Evolutionary conservation across 495 filamentous ascomycete genomes (phyloP).

Genomic region (Echria macrotheca): DNA sequence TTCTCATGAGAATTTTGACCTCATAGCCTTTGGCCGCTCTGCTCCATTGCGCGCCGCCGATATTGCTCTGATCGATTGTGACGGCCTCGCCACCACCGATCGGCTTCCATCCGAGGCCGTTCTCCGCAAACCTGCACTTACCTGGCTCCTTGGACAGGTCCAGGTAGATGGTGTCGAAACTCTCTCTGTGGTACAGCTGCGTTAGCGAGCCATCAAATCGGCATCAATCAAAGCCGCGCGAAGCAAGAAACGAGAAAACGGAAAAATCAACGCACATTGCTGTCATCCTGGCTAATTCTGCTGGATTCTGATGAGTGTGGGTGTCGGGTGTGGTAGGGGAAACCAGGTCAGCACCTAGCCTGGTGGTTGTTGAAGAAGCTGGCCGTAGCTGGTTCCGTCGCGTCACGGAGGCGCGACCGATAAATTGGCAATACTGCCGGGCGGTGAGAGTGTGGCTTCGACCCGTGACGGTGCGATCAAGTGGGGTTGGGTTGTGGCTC

Average conservation of each 20-base stretch:
- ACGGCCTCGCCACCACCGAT: slow-evolving; percentile 82
- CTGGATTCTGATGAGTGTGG: too few relatives aligned
- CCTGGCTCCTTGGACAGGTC: slow-evolving; percentile 87
- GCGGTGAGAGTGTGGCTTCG: neutral
- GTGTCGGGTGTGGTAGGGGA: too few relatives aligned
- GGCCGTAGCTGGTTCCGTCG: too few relatives aligned
- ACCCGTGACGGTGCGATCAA: neutral
- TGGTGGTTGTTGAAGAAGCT: too few relatives aligned
- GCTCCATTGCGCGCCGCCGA: slow-evolving; percentile 88
- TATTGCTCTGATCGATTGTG: slow-evolving; percentile 77
- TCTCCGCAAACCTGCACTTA: slow-evolving; percentile 89
- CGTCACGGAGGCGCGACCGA: neutral
- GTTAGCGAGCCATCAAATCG: slow-evolving; percentile 4
- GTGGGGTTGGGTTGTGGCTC: neutral
- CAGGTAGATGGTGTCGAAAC: slow-evolving; percentile 92
- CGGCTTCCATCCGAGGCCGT: slow-evolving; percentile 91
- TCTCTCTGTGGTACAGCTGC: slow-evolving; percentile 52
- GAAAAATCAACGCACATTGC: neutral
- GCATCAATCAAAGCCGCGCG: too few relatives aligned
- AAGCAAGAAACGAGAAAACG: neutral
- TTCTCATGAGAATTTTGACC: slow-evolving; percentile 79
- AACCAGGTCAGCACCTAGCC: too few relatives aligned
- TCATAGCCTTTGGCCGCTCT: slow-evolving; percentile 88
- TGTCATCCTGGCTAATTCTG: too few relatives aligned
- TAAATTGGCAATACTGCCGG: slow-evolving; percentile 2